Conservation (phyloP, 2,329 filamentous ascomycete genomes). For the Zasmidium cellare region DNA sequence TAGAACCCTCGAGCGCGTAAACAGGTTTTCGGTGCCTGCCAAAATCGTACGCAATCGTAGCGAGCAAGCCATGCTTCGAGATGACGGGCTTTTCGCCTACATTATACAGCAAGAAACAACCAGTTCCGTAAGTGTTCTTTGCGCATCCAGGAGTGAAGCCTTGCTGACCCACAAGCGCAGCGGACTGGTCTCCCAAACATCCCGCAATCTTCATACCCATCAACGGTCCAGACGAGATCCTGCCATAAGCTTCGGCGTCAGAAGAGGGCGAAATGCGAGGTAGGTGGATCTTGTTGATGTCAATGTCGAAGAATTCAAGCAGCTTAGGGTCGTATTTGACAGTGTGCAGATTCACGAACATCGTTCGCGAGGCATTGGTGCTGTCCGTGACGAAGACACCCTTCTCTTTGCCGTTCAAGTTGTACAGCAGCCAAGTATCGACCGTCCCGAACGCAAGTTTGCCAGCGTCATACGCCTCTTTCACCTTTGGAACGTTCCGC, state of each 20-base stretch:
- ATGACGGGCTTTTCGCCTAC: slow-evolving; percentile 83
- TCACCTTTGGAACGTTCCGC: slow-evolving; percentile 67
- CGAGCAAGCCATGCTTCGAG: slow-evolving; percentile 76
- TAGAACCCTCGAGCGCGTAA: slow-evolving; percentile 78
- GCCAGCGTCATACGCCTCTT: slow-evolving; percentile 73
- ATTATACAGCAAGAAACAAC: slow-evolving; percentile 87
- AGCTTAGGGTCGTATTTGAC: slow-evolving; percentile 77
- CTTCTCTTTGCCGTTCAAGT: slow-evolving; percentile 70
- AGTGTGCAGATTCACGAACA: slow-evolving; percentile 89
- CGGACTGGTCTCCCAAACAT: slow-evolving; percentile 83
- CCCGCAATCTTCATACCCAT: slow-evolving; percentile 75
- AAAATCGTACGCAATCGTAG: slow-evolving; percentile 87
- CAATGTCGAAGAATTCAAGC: slow-evolving; percentile 78
- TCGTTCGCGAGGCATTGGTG: slow-evolving; percentile 85
- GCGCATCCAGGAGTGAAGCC: slow-evolving; percentile 79
- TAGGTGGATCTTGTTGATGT: slow-evolving; percentile 68
- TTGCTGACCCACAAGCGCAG: slow-evolving; percentile 70
- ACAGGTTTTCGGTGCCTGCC: slow-evolving; percentile 55
- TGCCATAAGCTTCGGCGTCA: slow-evolving; percentile 70
- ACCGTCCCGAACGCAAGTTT: slow-evolving; percentile 84
- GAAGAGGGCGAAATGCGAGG: slow-evolving; percentile 83
- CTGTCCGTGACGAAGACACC: slow-evolving; percentile 79
- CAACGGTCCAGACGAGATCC: slow-evolving; percentile 64
- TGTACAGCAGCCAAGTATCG: slow-evolving; percentile 84
- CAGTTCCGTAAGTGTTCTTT: slow-evolving; percentile 90